Conservation (phyloP, 2,329 filamentous ascomycete genomes). For the Diaporthe amygdali region DNA sequence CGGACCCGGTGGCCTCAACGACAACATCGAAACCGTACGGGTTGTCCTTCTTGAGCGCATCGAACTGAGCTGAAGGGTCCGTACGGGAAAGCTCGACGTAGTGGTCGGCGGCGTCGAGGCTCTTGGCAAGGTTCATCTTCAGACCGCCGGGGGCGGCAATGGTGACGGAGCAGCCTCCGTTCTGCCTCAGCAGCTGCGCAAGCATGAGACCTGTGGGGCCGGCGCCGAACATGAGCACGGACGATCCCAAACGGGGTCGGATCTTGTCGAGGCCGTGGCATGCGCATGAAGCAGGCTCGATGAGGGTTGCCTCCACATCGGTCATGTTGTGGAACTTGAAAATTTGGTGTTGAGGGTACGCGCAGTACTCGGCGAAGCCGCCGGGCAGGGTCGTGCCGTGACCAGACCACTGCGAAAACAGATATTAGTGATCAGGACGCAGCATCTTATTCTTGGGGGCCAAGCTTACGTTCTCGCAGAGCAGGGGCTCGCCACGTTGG, state of each 20-base stretch:
- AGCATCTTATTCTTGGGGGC: not conserved
- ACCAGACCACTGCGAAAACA: slow-evolving; percentile 57
- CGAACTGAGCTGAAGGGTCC: slow-evolving; percentile 64
- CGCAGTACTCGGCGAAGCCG: slow-evolving; percentile 74
- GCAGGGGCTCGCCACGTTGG: slow-evolving; percentile 68
- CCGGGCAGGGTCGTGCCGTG: slow-evolving; percentile 73
- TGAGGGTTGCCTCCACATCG: slow-evolving; percentile 71
- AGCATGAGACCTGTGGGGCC: slow-evolving; percentile 71
- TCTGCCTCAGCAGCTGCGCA: slow-evolving; percentile 66
- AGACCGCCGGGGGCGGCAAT: slow-evolving; percentile 71
- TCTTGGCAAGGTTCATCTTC: slow-evolving; percentile 73
- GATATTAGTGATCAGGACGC: slow-evolving; percentile 6
- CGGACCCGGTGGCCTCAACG: slow-evolving; percentile 72
- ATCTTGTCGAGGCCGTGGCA: slow-evolving; percentile 74
- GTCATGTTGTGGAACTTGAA: slow-evolving; percentile 71
- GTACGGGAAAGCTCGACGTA: slow-evolving; percentile 60
- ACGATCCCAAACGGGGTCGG: slow-evolving; percentile 66
- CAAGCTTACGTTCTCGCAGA: slow-evolving; percentile 64
- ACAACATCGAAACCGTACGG: slow-evolving; percentile 77
- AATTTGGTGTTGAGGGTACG: slow-evolving; percentile 58
- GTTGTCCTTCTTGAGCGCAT: slow-evolving; percentile 66
- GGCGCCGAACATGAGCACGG: slow-evolving; percentile 69
- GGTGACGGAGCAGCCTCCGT: slow-evolving; percentile 72
- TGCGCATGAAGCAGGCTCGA: slow-evolving; percentile 75
- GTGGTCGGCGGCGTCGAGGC: slow-evolving; percentile 57